Base-by-base conservation (phyloP, 257 asterid genomes). In the Plantago ovata region DNA sequence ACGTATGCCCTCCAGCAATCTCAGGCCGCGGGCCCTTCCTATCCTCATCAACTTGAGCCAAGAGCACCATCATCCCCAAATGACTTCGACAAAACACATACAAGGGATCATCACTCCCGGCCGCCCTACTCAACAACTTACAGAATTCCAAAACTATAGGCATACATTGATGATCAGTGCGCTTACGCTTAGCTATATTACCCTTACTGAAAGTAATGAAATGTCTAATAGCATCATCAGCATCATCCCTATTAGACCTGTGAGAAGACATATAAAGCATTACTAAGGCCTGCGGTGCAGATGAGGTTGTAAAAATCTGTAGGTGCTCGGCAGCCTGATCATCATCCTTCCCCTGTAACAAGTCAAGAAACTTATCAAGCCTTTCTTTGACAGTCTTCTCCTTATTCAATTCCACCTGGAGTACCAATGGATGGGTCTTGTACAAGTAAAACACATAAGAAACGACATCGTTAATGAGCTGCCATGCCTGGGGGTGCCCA, bases 401-500 rank as follows among this genome's bases (percentile, higher is more conserved):
- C 21, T 10, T 15, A 8, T 0, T 12, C 15, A 28, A 2, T 6
- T n/a, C 16, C 21, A 38, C 46, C 4, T 21, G 52, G 7, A 66
- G 24, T 13, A 39, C 50, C 11, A 61, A 42, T 9, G 72, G 61
- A 53, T 69, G 52, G 62, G 68, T 71, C 68, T 79, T 81, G 69
- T 48, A 77, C 10, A 79, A 75, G 52, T 54, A 51, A 14, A 82
- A 68, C 14, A 86, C 63, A 41, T 62, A 23, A 0, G 84, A 75
- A 12, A 93, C 74, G 14, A 89, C 69, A 3, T 76, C 93, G 53
- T 80, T 71, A 45, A 93, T 72, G 28, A 77, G 73, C 66, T 81
- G 83, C 95, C 97, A 89, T 0, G 99, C 91, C 42, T 69, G 76
- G 2, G 99, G 99, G 46, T 93, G 89, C 0, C 53, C 80, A 0